These are phyloP conservation scores for Balansia obtecta DNA, from an alignment of 2,329 filamentous ascomycete genomes.

Conservation along the genomic window DNA sequence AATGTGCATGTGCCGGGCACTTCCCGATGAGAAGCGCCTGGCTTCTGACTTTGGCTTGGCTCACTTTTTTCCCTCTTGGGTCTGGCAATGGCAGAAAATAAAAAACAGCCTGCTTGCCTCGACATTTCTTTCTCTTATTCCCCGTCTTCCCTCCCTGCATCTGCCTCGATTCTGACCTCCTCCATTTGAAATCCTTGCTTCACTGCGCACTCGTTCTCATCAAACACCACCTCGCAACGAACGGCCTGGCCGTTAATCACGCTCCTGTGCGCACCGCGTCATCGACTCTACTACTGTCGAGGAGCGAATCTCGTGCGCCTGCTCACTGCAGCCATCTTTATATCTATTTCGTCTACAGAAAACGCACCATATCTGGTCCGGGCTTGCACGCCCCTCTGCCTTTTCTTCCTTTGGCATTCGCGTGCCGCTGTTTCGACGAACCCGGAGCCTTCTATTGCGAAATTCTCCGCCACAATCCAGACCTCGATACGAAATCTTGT, in stretches of 20 bases:
- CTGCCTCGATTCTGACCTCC: neutral
- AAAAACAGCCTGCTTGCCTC: neutral
- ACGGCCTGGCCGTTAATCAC: neutral
- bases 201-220: neutral
- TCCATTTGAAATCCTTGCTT: neutral
- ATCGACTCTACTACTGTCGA: neutral
- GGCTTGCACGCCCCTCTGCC: neutral
- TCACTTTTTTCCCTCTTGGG: neutral
- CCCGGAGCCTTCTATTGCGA: neutral
- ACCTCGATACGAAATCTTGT: neutral
- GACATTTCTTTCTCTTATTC: neutral
- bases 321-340: neutral
- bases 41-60: neutral
- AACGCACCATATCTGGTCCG: neutral
- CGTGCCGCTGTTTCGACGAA: neutral
- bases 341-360: neutral
- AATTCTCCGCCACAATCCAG: neutral
- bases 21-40: neutral
- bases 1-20: neutral
- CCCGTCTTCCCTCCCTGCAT: neutral
- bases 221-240: neutral
- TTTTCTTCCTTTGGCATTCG: neutral
- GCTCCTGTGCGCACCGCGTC: neutral
- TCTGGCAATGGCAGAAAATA: neutral
- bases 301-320: neutral